Evolutionary conservation across 208 protist genomes (phyloP).

Genomic region (Herpetomonas samuelpessoai): DNA sequence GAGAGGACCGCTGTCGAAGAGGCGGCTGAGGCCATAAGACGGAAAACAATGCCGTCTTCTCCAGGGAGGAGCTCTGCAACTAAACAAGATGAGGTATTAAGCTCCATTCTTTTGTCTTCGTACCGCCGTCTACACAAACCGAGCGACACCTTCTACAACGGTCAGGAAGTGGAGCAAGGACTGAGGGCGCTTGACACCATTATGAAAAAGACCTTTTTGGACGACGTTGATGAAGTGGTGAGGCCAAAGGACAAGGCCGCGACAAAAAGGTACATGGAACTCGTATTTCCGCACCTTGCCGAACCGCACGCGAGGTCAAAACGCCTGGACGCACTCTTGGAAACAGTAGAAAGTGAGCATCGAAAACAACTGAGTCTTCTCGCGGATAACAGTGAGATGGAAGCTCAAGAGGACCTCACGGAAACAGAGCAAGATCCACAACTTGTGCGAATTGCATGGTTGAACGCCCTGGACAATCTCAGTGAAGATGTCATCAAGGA

Average conservation of each 20-base stretch:
- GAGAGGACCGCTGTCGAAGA: neutral
- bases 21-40: neutral
- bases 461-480: slow-evolving; percentile 44
- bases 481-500: slow-evolving; percentile 40
- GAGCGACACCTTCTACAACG: slow-evolving; percentile 47
- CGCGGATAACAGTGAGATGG: neutral
- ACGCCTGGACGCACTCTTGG: slow-evolving; percentile 5
- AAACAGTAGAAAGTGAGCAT: neutral
- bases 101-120: neutral
- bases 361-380: neutral
- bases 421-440: slow-evolving; percentile 12
- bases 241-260: slow-evolving; percentile 34
- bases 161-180: slow-evolving; percentile 53
- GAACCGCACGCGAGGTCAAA: neutral
- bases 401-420: neutral
- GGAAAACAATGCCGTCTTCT: neutral
- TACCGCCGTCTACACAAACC: slow-evolving; percentile 24
- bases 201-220: slow-evolving; percentile 30
- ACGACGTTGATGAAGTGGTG: slow-evolving; percentile 68
- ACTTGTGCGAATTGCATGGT: slow-evolving; percentile 36
- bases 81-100: neutral
- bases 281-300: slow-evolving; percentile 29
- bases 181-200: slow-evolving; percentile 28
- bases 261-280: slow-evolving; percentile 43
- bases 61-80: neutral